Base-by-base conservation (phyloP, 2,329 filamentous ascomycete species). In the Neocatenulostroma microsporum region DNA sequence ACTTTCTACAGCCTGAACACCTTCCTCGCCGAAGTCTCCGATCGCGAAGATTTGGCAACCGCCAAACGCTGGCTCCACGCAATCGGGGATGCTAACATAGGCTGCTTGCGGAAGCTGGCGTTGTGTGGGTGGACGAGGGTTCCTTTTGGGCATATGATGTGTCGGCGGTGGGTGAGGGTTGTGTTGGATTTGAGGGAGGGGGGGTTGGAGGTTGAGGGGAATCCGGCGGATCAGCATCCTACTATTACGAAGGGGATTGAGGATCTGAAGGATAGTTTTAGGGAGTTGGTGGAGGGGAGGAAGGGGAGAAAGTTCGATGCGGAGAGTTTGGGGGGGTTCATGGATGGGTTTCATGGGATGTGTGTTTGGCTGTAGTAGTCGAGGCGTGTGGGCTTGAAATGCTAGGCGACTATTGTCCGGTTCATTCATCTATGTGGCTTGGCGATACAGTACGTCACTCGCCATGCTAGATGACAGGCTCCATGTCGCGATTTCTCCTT, bases 1-100 rank as follows among this genome's bases (percentile, higher is more conserved):
- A 31, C 34, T 1, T 53, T 53, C 46, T 55, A 53, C 39, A 36
- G 44, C 10, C 37, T n/a, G 24, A 55, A 53, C 36, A 37, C 37
- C 2, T 55, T 55, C 35, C 39, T 42, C n/a, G 48, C 43, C 8
- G 47, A 51, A 23, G 33, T 53, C 15, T 44, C 47, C 19, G 40
- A 44, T 23, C 19, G 17, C 15, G 32, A 38, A 20, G 46, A 51
- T 20, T 40, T 53, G 13, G 37, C 33, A 3, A 41, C 36, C 8
- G 48, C 49, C 2, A 37, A 37, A 14, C 27, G 29, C 5, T 54
- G 49, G 48, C 44, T 54, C 1, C 9, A 25, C 9, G 38, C 39
- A 3, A 47, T 51, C 13, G 48, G 48, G 5, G 40, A 47, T 25
- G 30, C 9, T 5, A 49, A 51, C 32, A 40, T 49, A 3, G 36